Conservation (phyloP, 139 green algal genomes). For the Chlamydomonas sphaeroides region DNA sequence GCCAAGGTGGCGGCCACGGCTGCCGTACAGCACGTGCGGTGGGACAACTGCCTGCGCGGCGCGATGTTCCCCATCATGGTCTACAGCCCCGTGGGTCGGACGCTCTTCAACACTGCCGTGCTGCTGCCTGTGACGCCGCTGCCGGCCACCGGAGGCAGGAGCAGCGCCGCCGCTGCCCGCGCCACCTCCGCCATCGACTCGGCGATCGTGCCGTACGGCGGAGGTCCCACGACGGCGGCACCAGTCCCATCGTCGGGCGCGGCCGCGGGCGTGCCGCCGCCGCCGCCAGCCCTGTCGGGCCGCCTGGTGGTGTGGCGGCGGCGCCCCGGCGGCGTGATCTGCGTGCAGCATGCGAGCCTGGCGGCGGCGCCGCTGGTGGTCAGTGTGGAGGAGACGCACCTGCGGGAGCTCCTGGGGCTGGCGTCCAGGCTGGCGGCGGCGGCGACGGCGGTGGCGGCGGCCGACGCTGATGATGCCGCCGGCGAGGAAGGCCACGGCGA, state of each 20-base stretch:
- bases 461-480: background rate
- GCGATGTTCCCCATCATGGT: conserved; percentile 67
- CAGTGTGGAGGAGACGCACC: conserved; percentile 73
- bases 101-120: conserved; percentile 49
- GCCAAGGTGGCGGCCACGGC: conserved; percentile 37
- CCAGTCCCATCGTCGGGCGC: too few species aligned
- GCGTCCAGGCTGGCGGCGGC: conserved; percentile 12
- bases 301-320: conserved; percentile 68
- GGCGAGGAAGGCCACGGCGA: too few species aligned
- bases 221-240: too few species aligned
- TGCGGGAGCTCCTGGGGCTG: conserved; percentile 55
- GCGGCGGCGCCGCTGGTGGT: conserved; percentile 62
- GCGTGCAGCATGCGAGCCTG: conserved; percentile 72
- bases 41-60: conserved; percentile 76
- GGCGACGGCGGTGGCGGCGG: background rate
- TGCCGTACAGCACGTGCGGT: conserved; percentile 51
- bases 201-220: too few species aligned
- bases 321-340: conserved; percentile 76
- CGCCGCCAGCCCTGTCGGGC: conserved; percentile 38
- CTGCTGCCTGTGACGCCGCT: conserved; percentile 35
- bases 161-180: background rate
- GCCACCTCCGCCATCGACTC: too few species aligned
- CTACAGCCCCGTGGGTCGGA: conserved; percentile 54
- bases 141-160: background rate
- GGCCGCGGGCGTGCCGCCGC: too few species aligned